Conservation (phyloP, 257 asterid genomes). For the Cinchona pubescens region DNA sequence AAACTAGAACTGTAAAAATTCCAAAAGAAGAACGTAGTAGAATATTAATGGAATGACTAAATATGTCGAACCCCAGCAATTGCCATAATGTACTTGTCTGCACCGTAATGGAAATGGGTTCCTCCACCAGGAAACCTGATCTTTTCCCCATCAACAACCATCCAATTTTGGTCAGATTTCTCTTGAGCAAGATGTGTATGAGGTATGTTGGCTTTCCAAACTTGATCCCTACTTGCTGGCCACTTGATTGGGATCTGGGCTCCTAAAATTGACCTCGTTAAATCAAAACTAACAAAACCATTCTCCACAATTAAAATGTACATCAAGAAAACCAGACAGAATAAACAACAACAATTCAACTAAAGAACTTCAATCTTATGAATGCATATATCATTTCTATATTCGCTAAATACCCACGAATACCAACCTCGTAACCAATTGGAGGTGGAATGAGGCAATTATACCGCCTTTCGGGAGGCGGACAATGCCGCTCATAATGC, state of each 20-base stretch:
- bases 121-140: constrained; percentile 97
- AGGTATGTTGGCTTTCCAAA: constrained; percentile 94
- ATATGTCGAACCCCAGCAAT: constrained; percentile 69
- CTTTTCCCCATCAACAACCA: constrained; percentile 87
- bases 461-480: constrained; percentile 70
- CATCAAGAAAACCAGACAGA: constrained; percentile 7
- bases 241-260: constrained; percentile 91
- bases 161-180: constrained; percentile 92
- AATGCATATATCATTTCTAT: neutral
- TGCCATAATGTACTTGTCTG: constrained; percentile 77
- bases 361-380: neutral
- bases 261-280: constrained; percentile 59
- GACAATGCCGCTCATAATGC: constrained; percentile 97
- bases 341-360: neutral
- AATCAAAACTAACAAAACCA: constrained; percentile 46
- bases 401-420: neutral
- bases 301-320: constrained; percentile 2
- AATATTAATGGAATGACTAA: neutral
- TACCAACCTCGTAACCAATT: constrained; percentile 77
- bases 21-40: neutral
- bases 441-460: constrained; percentile 96
- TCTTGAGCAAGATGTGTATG: constrained; percentile 90
- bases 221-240: constrained; percentile 90
- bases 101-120: constrained; percentile 90
- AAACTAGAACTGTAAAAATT: constrained; percentile 3